Conservation (phyloP, 1,284 basidiomycete species). For the Papiliotrema flavescens region DNA sequence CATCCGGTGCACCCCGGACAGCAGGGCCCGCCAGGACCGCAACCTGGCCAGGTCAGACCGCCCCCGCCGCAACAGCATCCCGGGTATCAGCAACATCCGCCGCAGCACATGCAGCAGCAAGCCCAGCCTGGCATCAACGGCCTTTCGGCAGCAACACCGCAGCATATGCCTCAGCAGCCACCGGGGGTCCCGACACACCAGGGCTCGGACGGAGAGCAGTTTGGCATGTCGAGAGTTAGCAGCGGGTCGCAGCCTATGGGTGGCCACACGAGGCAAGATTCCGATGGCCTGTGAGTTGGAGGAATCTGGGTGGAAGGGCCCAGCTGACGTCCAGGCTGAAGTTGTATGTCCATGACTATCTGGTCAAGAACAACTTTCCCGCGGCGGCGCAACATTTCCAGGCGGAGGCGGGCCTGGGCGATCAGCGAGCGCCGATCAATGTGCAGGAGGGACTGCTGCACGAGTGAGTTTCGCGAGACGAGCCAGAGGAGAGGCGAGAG, state of each 20-base stretch:
- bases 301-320: not conserved
- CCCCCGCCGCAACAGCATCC: conserved; percentile 12
- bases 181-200: conserved; percentile 18
- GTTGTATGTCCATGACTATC: conserved; percentile 46
- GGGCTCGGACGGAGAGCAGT: conserved; percentile 21
- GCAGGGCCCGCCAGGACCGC: conserved; percentile 4
- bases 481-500: not conserved
- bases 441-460: conserved; percentile 46
- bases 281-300: conserved; percentile 38
- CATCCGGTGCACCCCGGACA: conserved; percentile 13
- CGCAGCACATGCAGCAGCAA: conserved; percentile 10
- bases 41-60: too few species aligned
- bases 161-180: too few species aligned
- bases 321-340: conserved; percentile 33
- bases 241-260: conserved; percentile 12
- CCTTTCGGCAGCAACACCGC: conserved; percentile 4
- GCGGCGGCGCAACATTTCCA: conserved; percentile 39
- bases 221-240: conserved; percentile 32
- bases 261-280: conserved; percentile 20
- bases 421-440: conserved; percentile 44
- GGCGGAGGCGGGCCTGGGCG: conserved; percentile 40
- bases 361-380: conserved; percentile 39
- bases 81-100: conserved; percentile 26
- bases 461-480: conserved; percentile 48
- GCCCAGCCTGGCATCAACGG: conserved; percentile 16